These are phyloP conservation scores for Tylopilus subfusipes DNA, from an alignment of 768 basidiomycete species.

Conservation along the genomic window DNA sequence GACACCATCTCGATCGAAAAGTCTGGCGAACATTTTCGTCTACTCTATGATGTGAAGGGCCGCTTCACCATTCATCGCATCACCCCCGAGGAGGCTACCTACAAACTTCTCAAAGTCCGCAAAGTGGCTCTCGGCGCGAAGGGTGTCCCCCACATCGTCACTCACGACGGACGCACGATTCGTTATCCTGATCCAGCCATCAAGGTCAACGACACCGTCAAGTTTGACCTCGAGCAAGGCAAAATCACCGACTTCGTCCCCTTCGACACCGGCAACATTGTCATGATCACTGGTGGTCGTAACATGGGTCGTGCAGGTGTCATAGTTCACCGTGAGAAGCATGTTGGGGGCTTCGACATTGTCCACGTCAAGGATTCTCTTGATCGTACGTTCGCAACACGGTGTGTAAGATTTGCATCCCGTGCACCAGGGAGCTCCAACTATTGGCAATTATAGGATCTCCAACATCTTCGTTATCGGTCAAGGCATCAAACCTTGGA, in stretches of 20 bases:
- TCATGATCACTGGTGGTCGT: conserved; percentile 97
- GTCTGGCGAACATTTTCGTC: conserved; percentile 98
- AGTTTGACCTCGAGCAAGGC: conserved; percentile 91
- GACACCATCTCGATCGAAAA: conserved; percentile 98
- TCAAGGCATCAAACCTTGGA: conserved; percentile 92
- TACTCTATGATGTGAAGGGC: conserved; percentile 98
- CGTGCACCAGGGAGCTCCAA: not conserved
- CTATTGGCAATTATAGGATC: conserved; percentile 49
- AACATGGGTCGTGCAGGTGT: conserved; percentile 99
- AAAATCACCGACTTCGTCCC: conserved; percentile 92
- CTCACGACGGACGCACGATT: conserved; percentile 99
- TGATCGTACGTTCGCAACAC: conserved; percentile 95
- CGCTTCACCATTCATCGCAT: conserved; percentile 99
- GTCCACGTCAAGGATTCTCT: conserved; percentile 95
- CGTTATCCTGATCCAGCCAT: conserved; percentile 97
- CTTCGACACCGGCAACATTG: conserved; percentile 97
- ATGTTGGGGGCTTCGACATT: conserved; percentile 97
- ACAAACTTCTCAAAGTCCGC: conserved; percentile 95
- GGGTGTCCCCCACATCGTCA: conserved; percentile 95
- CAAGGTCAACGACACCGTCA: conserved; percentile 96
- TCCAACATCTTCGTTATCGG: conserved; percentile 99
- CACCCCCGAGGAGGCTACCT: conserved; percentile 93
- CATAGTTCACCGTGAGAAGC: conserved; percentile 95
- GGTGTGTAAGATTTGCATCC: conserved; percentile 48
- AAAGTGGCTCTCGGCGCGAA: conserved; percentile 88